Evolutionary conservation across 768 basidiomycete species (phyloP).

Genomic region (Boletus patriciae): DNA sequence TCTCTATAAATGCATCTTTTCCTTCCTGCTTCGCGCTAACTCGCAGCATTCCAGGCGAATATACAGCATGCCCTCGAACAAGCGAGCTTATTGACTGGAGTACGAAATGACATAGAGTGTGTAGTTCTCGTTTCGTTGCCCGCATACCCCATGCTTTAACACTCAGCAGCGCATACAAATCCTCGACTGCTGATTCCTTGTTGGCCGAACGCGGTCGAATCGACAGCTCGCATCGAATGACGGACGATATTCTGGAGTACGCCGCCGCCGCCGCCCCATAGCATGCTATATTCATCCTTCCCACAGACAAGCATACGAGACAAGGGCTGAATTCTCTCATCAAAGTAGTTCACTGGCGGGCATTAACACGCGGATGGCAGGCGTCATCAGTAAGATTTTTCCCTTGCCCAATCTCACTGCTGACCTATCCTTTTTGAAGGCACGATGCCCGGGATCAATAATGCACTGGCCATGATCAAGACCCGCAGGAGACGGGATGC

Average conservation of each 20-base stretch:
- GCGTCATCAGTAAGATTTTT: constrained; percentile 67
- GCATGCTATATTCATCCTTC: background rate
- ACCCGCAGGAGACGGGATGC: constrained; percentile 86
- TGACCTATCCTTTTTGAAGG: constrained; percentile 41
- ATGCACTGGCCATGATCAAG: constrained; percentile 88
- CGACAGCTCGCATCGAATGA: constrained; percentile 93
- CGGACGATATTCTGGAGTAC: constrained; percentile 86
- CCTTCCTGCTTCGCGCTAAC: background rate
- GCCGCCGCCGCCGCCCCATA: constrained; percentile 26
- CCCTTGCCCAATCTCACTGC: background rate
- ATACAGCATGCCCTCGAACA: constrained; percentile 82
- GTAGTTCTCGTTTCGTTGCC: constrained; percentile 23
- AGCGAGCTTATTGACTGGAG: constrained; percentile 83
- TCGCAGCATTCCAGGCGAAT: constrained; percentile 56
- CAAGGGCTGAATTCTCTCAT: constrained; percentile 85
- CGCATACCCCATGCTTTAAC: background rate
- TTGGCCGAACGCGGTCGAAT: constrained; percentile 86
- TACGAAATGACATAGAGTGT: constrained; percentile 95
- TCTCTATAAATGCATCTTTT: constrained; percentile 26
- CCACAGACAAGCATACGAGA: constrained; percentile 92
- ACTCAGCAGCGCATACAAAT: constrained; percentile 77
- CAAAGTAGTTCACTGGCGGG: constrained; percentile 74
- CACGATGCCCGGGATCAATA: constrained; percentile 94
- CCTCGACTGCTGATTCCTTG: constrained; percentile 82
- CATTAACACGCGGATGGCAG: constrained; percentile 82